Evolutionary conservation across 768 basidiomycete species (phyloP), one percentile per base, ranked within the genome.

Genomic region (Collybiopsis luxurians): DNA sequence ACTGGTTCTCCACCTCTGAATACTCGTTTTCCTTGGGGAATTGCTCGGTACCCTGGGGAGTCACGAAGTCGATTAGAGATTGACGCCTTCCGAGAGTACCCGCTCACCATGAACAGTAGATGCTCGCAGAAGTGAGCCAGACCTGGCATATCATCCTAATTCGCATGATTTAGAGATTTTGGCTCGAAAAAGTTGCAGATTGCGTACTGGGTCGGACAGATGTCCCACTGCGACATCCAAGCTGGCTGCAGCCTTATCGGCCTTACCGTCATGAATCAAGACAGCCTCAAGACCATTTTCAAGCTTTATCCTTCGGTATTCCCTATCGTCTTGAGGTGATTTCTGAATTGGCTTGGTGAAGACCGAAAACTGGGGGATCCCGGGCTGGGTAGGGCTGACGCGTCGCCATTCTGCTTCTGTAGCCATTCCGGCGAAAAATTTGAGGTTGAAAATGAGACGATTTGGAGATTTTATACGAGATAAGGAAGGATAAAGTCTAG

Each of bases 71-170:
- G 39, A 23, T 36, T 23, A 61, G 30, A 55, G 24, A 27, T 53
- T 53, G 28, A 69, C 4, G 31, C 5, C 31, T 34, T 34, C 13
- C n/a, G n/a, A n/a, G n/a, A n/a, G n/a, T 23, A 2, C 10, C 27
- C 40, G 19, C 45, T 47, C 63, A 94, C 95, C 87, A 99, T 92
- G 73, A 99, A 99, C 59, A 97, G 72, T 48, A 99, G 68, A 70
- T 99, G 96, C 69, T 99, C 96, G 73, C 95, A 95, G 67, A 95
- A 95, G 71, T 96, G 93, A 47, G 94, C 94, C 43, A 95, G 79
- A 11, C 94, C 94, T 10, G 91, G 94, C 82, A 95, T 89, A 67
- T 96, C 93, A 67, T 82, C 85, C 85, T 91, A 64, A n/a, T 1
- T n/a, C 28, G 26, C 52, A 24, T 17, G 39, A 21, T 53, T 28